Conservation (phyloP, 163 green algal species). For the Scenedesmus sp. region DNA sequence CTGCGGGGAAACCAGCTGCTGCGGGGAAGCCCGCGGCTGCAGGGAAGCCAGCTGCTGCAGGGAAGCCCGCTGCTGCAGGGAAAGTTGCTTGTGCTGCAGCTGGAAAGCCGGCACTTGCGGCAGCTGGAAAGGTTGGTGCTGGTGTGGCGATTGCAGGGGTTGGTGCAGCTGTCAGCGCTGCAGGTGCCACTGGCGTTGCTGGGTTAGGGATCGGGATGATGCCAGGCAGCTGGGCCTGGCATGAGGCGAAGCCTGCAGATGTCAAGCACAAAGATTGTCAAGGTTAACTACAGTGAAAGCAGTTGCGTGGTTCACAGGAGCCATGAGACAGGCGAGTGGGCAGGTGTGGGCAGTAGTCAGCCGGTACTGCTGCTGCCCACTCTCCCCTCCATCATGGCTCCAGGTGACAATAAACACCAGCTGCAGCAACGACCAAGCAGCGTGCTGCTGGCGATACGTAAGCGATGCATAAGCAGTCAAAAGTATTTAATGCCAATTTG, state of each 20-base stretch:
- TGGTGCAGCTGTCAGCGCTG: slow-evolving; percentile 29
- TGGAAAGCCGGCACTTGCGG: neutral
- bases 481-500: neutral
- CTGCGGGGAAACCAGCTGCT: neutral
- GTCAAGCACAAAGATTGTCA: neutral
- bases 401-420: no score
- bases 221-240: slow-evolving; percentile 17
- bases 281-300: neutral
- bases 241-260: neutral
- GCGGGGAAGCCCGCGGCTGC: neutral
- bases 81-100: neutral
- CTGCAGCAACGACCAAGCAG: neutral
- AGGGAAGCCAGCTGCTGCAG: slow-evolving; percentile 16
- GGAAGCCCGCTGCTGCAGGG: slow-evolving; percentile 1
- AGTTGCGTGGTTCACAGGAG: neutral
- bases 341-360: neutral
- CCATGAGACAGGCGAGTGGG: neutral
- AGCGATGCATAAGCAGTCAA: neutral
- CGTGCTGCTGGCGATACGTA: neutral
- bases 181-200: neutral
- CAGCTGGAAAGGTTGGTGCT: neutral
- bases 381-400: no score
- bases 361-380: neutral
- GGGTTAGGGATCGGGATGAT: slow-evolving; percentile 39
- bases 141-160: neutral